Conservation (phyloP, 2,329 filamentous ascomycete genomes). For the Aspergillus costaricaensis region DNA sequence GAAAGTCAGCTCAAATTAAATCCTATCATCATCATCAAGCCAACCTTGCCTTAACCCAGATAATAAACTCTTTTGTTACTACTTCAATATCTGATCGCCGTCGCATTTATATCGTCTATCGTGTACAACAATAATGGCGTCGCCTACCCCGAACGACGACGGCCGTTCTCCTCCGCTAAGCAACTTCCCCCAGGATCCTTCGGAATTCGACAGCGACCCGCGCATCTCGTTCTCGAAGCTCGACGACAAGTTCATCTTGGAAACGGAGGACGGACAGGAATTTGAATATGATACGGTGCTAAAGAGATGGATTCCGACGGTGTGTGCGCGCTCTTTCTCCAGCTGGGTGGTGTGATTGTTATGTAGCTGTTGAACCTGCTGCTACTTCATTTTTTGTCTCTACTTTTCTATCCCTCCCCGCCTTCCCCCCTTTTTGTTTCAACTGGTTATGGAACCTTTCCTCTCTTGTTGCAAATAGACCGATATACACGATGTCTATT, state of each 20-base stretch:
- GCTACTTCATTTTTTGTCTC: not conserved
- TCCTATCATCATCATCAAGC: not conserved
- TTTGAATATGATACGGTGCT: conserved; percentile 75
- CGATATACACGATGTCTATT: conserved; percentile 13
- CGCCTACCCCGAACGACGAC: conserved; percentile 23
- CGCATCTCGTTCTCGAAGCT: conserved; percentile 86
- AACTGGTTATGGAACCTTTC: conserved; percentile 8
- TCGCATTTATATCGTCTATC: not conserved
- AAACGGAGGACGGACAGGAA: conserved; percentile 80
- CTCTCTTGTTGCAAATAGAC: conserved; percentile 19
- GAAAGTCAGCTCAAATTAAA: not conserved
- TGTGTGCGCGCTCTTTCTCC: conserved; percentile 39
- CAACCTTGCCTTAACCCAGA: not conserved
- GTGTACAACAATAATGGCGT: conserved; percentile 23
- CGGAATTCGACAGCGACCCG: conserved; percentile 73
- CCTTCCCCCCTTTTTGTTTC: conserved; percentile 4
- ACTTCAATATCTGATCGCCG: not conserved
- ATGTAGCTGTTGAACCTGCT: conserved; percentile 18
- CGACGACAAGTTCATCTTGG: conserved; percentile 78
- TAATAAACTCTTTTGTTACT: not conserved
- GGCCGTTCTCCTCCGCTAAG: conserved; percentile 17
- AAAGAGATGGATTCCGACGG: conserved; percentile 73
- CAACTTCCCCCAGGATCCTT: conserved; percentile 57
- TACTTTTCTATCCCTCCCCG: not conserved
- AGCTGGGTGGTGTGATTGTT: conserved; percentile 18